A percentile compares a stretch with the other conserved stretches of the same genome.
Conservation (phyloP, 148 eudicot genomes). For the Chenopodium quinoa region DNA sequence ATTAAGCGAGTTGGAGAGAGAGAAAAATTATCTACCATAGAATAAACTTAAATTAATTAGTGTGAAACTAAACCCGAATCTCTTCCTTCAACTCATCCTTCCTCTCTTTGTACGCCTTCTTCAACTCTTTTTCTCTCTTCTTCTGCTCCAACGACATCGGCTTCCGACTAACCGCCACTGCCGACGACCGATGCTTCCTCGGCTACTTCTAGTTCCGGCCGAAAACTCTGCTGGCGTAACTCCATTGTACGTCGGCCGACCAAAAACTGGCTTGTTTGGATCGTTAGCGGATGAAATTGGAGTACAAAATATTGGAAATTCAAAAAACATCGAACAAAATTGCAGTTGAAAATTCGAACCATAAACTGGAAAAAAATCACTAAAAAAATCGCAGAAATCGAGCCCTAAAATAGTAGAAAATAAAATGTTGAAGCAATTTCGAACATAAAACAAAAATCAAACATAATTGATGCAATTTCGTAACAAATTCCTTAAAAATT, state of each 20-base stretch:
- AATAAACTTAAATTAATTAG: too few species aligned
- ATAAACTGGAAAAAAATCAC: too few species aligned
- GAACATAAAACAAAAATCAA: too few species aligned
- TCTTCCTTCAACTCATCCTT: slow-evolving; percentile 37
- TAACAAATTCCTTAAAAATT: too few species aligned
- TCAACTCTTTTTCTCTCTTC: slow-evolving; percentile 38
- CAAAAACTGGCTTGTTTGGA: slow-evolving; percentile 65
- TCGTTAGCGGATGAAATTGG: slow-evolving; percentile 46
- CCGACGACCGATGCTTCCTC: slow-evolving; percentile 52
- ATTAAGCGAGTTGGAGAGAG: slow-evolving; percentile 30
- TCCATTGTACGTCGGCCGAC: slow-evolving; percentile 80
- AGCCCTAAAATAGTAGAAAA: too few species aligned
- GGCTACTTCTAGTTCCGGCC: slow-evolving; percentile 81
- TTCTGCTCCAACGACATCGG: slow-evolving; percentile 23
- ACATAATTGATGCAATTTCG: too few species aligned
- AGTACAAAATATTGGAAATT: too few species aligned
- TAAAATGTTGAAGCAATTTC: too few species aligned
- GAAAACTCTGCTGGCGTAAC: slow-evolving; percentile 82
- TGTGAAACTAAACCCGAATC: slow-evolving; percentile 11
- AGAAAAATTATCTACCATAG: slow-evolving; percentile 17
- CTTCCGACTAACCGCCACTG: slow-evolving; percentile 41
- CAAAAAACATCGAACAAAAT: too few species aligned
- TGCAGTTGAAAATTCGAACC: too few species aligned
- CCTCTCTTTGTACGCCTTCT: slow-evolving; percentile 63
- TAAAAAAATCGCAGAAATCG: too few species aligned